These are phyloP conservation scores for Hyphopichia burtonii DNA, from an alignment of 1,139 yeast species.

Conservation along the genomic window DNA sequence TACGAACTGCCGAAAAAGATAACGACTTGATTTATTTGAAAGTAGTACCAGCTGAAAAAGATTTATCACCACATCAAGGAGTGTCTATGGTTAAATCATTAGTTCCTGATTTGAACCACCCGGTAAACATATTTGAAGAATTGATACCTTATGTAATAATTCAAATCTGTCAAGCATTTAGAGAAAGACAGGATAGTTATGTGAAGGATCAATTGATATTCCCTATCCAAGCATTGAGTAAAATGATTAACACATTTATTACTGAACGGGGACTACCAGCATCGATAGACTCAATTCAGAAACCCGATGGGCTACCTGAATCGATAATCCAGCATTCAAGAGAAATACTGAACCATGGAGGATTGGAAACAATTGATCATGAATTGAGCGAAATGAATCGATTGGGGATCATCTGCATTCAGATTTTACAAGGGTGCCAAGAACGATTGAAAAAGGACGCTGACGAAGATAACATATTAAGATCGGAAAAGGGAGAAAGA, in stretches of 20 bases:
- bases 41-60: conserved; percentile 50
- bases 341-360: conserved; percentile 57
- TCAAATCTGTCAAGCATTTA: conserved; percentile 66
- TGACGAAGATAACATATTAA: conserved; percentile 54
- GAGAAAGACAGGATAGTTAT: conserved; percentile 62
- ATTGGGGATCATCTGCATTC: conserved; percentile 39
- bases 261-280: conserved; percentile 56
- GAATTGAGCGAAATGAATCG: conserved; percentile 46
- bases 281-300: conserved; percentile 60
- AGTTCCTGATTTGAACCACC: conserved; percentile 25
- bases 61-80: conserved; percentile 45
- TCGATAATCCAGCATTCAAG: conserved; percentile 55
- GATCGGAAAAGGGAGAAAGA: conserved; percentile 52
- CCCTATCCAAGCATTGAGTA: conserved; percentile 54
- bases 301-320: conserved; percentile 63
- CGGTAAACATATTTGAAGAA: conserved; percentile 46
- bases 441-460: conserved; percentile 51
- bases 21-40: conserved; percentile 78
- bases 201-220: conserved; percentile 48
- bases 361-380: conserved; percentile 40
- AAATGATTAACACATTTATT: conserved; percentile 44
- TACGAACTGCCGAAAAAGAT: conserved; percentile 68
- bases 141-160: conserved; percentile 67
- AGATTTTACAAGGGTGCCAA: conserved; percentile 42
- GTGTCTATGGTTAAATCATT: conserved; percentile 59